A percentile compares a stretch with the other conserved stretches of the same genome.
Conservation (phyloP, 2,329 filamentous ascomycete genomes). For the Calonectria honghensis region DNA sequence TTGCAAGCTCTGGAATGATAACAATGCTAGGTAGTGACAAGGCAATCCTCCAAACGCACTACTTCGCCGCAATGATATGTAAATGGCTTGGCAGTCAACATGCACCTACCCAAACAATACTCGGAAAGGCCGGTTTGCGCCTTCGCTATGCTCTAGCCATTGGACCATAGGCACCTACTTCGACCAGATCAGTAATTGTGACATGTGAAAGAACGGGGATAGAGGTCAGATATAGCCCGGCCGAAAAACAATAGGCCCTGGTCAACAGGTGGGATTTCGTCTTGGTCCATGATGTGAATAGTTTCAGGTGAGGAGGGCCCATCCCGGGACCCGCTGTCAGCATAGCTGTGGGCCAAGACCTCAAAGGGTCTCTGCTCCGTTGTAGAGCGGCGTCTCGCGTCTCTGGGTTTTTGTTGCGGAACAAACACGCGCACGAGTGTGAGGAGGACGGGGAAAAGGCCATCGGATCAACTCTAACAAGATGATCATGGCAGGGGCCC, state of each 20-base stretch:
- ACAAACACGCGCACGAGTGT: background rate
- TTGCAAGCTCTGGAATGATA: background rate
- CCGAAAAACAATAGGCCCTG: background rate
- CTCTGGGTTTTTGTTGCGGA: background rate
- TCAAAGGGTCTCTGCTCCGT: constrained; percentile 1
- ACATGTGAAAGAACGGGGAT: background rate
- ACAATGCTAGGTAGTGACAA: background rate
- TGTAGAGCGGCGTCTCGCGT: constrained; percentile 4
- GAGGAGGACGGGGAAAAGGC: background rate
- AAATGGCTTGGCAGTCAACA: background rate
- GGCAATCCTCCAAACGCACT: background rate
- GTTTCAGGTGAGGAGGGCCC: constrained; percentile 37
- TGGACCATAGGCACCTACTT: background rate
- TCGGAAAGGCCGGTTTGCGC: background rate
- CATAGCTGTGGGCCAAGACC: constrained; percentile 19
- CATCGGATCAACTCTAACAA: background rate
- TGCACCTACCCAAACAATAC: background rate
- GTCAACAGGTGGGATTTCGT: constrained; percentile 23
- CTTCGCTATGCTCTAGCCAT: background rate
- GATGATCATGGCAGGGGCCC: background rate
- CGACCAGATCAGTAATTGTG: background rate
- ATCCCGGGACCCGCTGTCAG: constrained; percentile 16
- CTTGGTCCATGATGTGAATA: constrained; percentile 24
- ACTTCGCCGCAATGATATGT: background rate
- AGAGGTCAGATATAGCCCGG: constrained; percentile 3